phyloP scores from a whole-genome alignment of 2,329 filamentous ascomycete species.

The Venturia pyrina region DNA sequence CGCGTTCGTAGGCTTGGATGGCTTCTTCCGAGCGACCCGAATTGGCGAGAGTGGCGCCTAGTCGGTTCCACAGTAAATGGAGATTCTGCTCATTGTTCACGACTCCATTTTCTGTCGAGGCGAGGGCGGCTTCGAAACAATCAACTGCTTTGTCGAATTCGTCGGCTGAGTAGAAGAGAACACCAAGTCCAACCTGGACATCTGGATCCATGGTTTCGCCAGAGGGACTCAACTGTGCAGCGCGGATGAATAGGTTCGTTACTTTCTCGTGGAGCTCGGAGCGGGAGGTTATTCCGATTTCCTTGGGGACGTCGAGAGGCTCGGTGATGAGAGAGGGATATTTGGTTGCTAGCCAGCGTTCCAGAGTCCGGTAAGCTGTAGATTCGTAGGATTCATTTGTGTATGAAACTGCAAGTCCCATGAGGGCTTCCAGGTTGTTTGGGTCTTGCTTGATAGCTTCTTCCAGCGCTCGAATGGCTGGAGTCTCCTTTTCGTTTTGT shows the following conservation, averaged over 20 bases:
- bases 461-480: conserved; percentile 87
- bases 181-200: conserved; percentile 91
- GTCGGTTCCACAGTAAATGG: conserved; percentile 92
- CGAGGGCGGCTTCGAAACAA: conserved; percentile 89
- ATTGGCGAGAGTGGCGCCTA: conserved; percentile 93
- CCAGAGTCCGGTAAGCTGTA: conserved; percentile 88
- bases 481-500: conserved; percentile 96
- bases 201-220: conserved; percentile 97
- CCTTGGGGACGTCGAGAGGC: conserved; percentile 62
- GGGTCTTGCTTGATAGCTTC: conserved; percentile 82
- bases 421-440: conserved; percentile 76
- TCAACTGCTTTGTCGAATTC: conserved; percentile 98
- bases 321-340: conserved; percentile 74
- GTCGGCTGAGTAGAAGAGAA: conserved; percentile 94
- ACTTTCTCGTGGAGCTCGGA: conserved; percentile 83
- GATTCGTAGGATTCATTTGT: conserved; percentile 98
- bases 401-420: conserved; percentile 93
- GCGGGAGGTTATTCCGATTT: conserved; percentile 90
- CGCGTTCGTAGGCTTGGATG: conserved; percentile 92
- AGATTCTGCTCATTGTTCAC: conserved; percentile 79
- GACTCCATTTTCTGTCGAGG: conserved; percentile 71
- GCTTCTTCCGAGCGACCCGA: conserved; percentile 88
- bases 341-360: conserved; percentile 93
- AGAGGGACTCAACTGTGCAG: conserved; percentile 81
- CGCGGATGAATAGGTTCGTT: conserved; percentile 81